phyloP scores from a whole-genome alignment of 2,329 filamentous ascomycete genomes.

The Elsinoe arachidis region DNA sequence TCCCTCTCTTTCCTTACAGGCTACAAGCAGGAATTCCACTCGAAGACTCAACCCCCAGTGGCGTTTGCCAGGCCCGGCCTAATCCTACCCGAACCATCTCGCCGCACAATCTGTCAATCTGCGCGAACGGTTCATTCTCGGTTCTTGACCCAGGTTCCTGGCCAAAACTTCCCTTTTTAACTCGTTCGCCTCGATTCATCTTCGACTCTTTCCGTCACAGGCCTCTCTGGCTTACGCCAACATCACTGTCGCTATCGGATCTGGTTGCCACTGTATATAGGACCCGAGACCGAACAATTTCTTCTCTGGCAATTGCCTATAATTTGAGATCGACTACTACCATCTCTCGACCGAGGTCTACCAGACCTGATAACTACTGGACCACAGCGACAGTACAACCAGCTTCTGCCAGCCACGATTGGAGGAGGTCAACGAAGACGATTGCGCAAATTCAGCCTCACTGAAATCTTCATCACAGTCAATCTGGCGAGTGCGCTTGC shows the following conservation, averaged over 20 bases:
- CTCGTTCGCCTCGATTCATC: not conserved
- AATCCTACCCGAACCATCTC: not conserved
- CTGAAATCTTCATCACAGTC: not conserved
- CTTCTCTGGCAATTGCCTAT: not conserved
- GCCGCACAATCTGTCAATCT: not conserved
- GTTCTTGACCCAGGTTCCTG: not conserved
- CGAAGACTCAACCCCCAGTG: not conserved
- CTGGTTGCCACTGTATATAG: constrained; percentile 5
- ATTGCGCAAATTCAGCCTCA: not conserved
- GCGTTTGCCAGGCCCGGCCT: not conserved
- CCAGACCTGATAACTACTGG: not conserved
- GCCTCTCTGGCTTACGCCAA: not conserved
- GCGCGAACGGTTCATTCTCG: not conserved
- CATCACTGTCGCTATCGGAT: not conserved
- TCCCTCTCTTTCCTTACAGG: not conserved
- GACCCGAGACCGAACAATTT: not conserved
- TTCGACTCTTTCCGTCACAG: not conserved
- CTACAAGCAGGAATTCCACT: too few relatives aligned
- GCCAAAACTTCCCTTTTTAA: not conserved
- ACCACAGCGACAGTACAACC: constrained; percentile 3
- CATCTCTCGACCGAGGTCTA: too few relatives aligned
- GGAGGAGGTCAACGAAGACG: not conserved
- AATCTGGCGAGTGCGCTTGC: too few relatives aligned
- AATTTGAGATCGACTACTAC: not conserved
- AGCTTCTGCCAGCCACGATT: not conserved